Evolutionary conservation across 768 basidiomycete species (phyloP), one percentile per base, ranked within the genome.

Genomic region (Hygrophoropsis aurantiaca): DNA sequence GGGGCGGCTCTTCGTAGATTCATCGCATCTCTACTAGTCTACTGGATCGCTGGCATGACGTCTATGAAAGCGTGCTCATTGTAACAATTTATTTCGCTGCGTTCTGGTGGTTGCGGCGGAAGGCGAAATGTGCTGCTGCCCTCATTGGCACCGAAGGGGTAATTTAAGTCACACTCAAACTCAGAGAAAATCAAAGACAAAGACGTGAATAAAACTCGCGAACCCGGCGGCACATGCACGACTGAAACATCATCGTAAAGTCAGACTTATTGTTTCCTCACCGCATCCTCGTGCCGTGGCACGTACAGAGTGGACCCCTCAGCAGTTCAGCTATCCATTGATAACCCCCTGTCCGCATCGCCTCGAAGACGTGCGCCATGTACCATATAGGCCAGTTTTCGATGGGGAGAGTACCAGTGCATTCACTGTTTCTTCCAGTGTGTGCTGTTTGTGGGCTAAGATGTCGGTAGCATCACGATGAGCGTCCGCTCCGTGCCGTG

Each of bases 361-460:
- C 25, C 65, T 80, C 47, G 61, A 58, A 18, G 68, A 78, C 19
- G 65, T 78, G 23, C 72, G 75, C 52, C 81, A 81, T 8, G 73
- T 84, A 5, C 79, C 82, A 15, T 87, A 87, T 55, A 69, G 83
- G 15, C 83, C 85, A n/a, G n/a, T 11, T 86, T 84, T 60, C 73
- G 75, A 41, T 77, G 75, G 71, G 83, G 82, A 9, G 65, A 74
- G 47, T 84, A 83, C 57, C 77, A 84, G 84, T 85, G 47, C 53
- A 81, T 70, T 30, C 3, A 48, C 18, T 18, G 16, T 2, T 19
- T 39, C 16, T 7, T 44, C 26, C 7, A n/a, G 11, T 39, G 10
- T 5, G 13, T 21, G 24, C 16, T 30, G n/a, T 42, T 4, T 32
- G 19, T 18, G 5, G 27, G 16, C 20, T 4, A 11, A 39, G 15